Base-by-base conservation (phyloP, 805 yeast genomes). In the Kodamaea hsintzibuensis region DNA sequence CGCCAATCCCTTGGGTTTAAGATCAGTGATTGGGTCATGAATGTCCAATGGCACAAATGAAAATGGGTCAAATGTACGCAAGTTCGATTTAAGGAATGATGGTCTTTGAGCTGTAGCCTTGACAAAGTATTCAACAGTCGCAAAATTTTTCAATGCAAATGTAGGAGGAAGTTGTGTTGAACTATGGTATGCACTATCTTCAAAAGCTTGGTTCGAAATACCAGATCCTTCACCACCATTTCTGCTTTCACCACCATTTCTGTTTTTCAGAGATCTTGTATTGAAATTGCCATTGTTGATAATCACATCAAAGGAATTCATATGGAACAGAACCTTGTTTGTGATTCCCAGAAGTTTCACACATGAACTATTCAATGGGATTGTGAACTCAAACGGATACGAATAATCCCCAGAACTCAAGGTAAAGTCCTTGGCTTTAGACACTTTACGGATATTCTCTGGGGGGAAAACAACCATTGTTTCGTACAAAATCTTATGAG, bases 81-180 rank as follows among this genome's bases (percentile, higher is more conserved):
- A 60, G 55, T 82, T 84, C 25, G 73, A 49, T 52, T 78, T 77
- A 53, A 82, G 69, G 33, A 82, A 61, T 2, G 83, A 74, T 1
- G 84, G 67, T 46, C 85, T 63, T 54, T 80, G 81, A 42, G 84
- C 84, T 0, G 89, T 84, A 8, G 77, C 87, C 65, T 85, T 84
- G 52, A 85, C 74, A 61, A 78, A 84, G 62, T 85, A 85, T 53
- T 75, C 71, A 49, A 83, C 66, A 9, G 65, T 62, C 7, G 80
- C 82, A 61, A 62, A 64, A 38, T 68, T 64, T 12, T 69, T 71
- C 60, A 60, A 73, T 27, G 62, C 57, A n/a, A 71, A 55, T 2
- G 75, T 67, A 1, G 77, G 77, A 0, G 77, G 77, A 18, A 72
- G 61, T 50, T 66, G 74, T 2, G 60, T 35, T 7, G 66, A 13